These are phyloP conservation scores for Podaxis mareebaensis DNA, from an alignment of 768 basidiomycete species.

Conservation along the genomic window DNA sequence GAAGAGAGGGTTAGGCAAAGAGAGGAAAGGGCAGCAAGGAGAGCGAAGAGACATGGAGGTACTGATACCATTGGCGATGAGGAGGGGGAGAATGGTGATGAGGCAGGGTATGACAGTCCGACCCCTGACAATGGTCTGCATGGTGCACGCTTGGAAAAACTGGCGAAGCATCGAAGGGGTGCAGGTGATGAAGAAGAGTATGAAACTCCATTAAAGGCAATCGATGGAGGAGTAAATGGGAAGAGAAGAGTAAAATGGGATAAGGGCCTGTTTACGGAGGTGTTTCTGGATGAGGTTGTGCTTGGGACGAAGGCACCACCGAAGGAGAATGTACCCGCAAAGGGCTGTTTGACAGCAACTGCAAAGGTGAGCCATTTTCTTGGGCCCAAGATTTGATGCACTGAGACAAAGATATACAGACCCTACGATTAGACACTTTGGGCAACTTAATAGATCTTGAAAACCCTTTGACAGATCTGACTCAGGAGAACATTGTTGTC, in stretches of 20 bases:
- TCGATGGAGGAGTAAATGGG: slow-evolving; percentile 33
- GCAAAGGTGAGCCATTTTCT: slow-evolving; percentile 54
- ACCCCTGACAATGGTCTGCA: background rate
- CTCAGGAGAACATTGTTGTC: slow-evolving; percentile 65
- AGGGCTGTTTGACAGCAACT: slow-evolving; percentile 67
- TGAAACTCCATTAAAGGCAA: slow-evolving; percentile 57
- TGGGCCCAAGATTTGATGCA: background rate
- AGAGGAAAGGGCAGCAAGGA: slow-evolving; percentile 58
- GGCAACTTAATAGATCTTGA: slow-evolving; percentile 69
- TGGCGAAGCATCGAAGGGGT: slow-evolving; percentile 52
- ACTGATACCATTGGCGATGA: slow-evolving; percentile 30
- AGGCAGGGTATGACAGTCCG: slow-evolving; percentile 22
- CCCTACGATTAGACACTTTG: slow-evolving; percentile 62
- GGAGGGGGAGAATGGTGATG: slow-evolving; percentile 28
- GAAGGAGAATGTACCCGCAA: slow-evolving; percentile 41
- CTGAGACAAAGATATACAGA: slow-evolving; percentile 35
- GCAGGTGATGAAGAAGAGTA: slow-evolving; percentile 86
- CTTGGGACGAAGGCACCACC: slow-evolving; percentile 45
- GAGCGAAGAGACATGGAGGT: slow-evolving; percentile 46
- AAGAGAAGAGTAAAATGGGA: slow-evolving; percentile 79
- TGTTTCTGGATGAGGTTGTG: slow-evolving; percentile 65
- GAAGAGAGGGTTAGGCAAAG: slow-evolving; percentile 60
- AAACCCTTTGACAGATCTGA: slow-evolving; percentile 55
- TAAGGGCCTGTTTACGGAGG: slow-evolving; percentile 58
- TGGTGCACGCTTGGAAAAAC: background rate